phyloP scores from a whole-genome alignment of 805 yeast species.

The Cyberlindnera xishuangbannaensis region DNA sequence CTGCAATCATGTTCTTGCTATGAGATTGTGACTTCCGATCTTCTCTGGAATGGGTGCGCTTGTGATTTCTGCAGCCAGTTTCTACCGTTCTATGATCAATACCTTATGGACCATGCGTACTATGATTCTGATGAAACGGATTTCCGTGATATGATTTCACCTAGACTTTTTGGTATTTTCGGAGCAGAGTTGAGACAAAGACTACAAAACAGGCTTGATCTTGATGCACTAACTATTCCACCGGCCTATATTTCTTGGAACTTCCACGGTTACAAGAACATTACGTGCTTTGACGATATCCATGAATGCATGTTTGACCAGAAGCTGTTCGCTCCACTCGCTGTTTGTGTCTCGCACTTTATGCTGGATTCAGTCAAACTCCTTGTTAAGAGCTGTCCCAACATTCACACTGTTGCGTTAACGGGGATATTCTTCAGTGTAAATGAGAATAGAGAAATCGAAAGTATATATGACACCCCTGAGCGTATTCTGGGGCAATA shows the following conservation, averaged over 20 bases:
- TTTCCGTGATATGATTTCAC: constrained; percentile 56
- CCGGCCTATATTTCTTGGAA: constrained; percentile 37
- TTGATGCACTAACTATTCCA: constrained; percentile 28
- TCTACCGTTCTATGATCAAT: constrained; percentile 51
- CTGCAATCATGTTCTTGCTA: constrained; percentile 58
- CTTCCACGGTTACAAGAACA: constrained; percentile 40
- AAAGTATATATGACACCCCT: constrained; percentile 24
- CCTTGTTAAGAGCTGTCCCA: constrained; percentile 30
- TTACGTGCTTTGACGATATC: constrained; percentile 34
- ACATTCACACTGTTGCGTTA: constrained; percentile 28
- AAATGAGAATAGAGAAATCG: constrained; percentile 12
- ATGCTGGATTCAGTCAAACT: constrained; percentile 35
- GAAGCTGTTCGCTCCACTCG: constrained; percentile 35
- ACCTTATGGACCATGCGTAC: constrained; percentile 58
- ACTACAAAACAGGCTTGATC: constrained; percentile 25
- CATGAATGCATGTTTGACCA: constrained; percentile 39
- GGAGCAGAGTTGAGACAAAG: constrained; percentile 40
- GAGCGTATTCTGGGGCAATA: constrained; percentile 1
- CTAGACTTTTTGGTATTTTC: constrained; percentile 48
- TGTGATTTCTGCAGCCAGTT: constrained; percentile 48
- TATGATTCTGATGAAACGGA: constrained; percentile 40
- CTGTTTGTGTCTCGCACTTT: constrained; percentile 41
- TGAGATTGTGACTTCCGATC: constrained; percentile 62
- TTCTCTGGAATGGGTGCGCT: constrained; percentile 74
- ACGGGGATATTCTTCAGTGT: constrained; percentile 38